phyloP scores from a whole-genome alignment of 164 flowering plant genomes.

The Malania oleifera region DNA sequence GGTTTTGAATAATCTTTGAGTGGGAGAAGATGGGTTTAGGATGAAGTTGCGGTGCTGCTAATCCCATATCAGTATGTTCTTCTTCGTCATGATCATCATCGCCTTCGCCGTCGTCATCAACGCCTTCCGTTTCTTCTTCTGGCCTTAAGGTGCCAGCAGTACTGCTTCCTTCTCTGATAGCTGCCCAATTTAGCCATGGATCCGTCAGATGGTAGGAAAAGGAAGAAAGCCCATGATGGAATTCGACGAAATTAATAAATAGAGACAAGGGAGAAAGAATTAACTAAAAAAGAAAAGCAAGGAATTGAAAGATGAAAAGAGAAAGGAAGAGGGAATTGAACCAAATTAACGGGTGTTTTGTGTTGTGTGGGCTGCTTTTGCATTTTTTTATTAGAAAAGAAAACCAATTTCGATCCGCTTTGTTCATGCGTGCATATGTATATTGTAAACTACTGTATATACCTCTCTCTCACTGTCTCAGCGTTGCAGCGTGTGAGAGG shows the following conservation, averaged over 20 bases:
- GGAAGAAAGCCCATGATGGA: slow-evolving; percentile 12
- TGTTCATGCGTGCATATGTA: slow-evolving; percentile 10
- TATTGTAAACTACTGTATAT: slow-evolving; percentile 16
- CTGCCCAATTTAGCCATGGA: slow-evolving; percentile 16
- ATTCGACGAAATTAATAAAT: neutral
- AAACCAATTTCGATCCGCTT: slow-evolving; percentile 9
- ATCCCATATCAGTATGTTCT: slow-evolving; percentile 40
- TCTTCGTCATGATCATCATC: slow-evolving; percentile 37
- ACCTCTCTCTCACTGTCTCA: no score
- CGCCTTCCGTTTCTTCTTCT: neutral
- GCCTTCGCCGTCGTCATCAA: neutral
- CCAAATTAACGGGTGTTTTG: slow-evolving; percentile 20
- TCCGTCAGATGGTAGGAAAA: neutral
- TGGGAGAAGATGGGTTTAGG: slow-evolving; percentile 17
- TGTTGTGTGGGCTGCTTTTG: slow-evolving; percentile 3
- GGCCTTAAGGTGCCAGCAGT: neutral
- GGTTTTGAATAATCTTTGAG: slow-evolving; percentile 12
- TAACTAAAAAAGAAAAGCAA: neutral
- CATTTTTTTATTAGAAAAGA: neutral
- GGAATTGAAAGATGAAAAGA: slow-evolving; percentile 1
- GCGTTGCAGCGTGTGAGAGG: slow-evolving; percentile 48
- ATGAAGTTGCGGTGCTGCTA: slow-evolving; percentile 33
- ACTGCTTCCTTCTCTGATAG: neutral
- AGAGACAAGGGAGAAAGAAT: neutral
- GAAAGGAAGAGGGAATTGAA: slow-evolving; percentile 9